phyloP scores from a whole-genome alignment of 441 rosid species.

The Erodium moschatum region DNA sequence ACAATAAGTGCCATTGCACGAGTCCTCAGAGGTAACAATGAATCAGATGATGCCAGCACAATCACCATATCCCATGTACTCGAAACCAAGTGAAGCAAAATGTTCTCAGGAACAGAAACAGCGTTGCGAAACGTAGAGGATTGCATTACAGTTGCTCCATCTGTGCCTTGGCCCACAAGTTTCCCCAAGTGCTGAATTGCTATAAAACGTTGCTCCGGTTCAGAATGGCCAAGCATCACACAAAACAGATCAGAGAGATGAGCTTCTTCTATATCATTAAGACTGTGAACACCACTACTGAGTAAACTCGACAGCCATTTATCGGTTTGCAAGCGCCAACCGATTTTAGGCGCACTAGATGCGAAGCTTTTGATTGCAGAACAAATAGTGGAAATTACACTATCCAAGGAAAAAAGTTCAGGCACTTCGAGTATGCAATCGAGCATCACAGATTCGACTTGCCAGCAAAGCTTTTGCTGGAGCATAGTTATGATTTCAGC shows the following conservation, averaged over 20 bases:
- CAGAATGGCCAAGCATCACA: conserved; percentile 53
- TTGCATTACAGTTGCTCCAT: conserved; percentile 28
- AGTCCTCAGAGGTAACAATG: conserved; percentile 40
- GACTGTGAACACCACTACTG: conserved; percentile 39
- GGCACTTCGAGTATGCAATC: conserved; percentile 63
- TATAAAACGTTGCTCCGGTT: conserved; percentile 73
- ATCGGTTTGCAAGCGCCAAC: conserved; percentile 68
- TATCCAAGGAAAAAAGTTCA: conserved; percentile 36
- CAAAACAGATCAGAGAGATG: conserved; percentile 48
- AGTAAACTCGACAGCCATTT: conserved; percentile 54
- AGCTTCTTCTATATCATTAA: conserved; percentile 42
- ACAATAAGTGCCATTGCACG: conserved; percentile 62
- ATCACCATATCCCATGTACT: conserved; percentile 67
- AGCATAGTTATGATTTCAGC: conserved; percentile 39
- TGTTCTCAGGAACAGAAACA: conserved; percentile 36
- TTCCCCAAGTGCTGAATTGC: conserved; percentile 56
- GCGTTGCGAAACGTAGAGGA: conserved; percentile 29
- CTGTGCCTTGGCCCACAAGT: conserved; percentile 50
- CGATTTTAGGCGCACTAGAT: conserved; percentile 55
- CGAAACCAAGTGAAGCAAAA: conserved; percentile 48
- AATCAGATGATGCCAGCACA: conserved; percentile 57
- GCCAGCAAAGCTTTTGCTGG: conserved; percentile 61
- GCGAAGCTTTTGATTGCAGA: conserved; percentile 40
- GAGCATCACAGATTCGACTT: conserved; percentile 53
- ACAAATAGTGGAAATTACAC: conserved; percentile 39